phyloP scores from a whole-genome alignment of 306 rosid genomes.

The Canavalia ensiformis region DNA sequence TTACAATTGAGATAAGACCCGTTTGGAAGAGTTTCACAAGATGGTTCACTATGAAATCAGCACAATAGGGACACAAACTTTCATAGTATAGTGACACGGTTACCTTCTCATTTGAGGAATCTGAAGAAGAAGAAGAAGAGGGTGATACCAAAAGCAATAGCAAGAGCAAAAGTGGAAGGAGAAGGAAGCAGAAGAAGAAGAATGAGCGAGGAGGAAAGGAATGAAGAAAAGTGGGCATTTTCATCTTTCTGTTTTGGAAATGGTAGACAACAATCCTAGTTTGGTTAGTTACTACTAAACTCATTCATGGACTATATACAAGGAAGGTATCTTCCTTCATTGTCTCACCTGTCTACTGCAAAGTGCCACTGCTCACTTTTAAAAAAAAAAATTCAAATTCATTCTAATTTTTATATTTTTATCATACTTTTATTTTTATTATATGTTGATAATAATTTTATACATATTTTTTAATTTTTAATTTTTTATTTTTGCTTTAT shows the following conservation, averaged over 20 bases:
- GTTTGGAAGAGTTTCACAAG: slow-evolving; percentile 73
- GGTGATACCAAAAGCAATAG: slow-evolving; percentile 44
- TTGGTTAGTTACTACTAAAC: not conserved
- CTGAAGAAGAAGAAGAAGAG: slow-evolving; percentile 45
- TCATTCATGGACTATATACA: slow-evolving; percentile 15
- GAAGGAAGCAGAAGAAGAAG: slow-evolving; percentile 63
- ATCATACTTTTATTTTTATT: not conserved
- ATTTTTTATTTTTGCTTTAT: no score
- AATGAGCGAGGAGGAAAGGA: slow-evolving; percentile 71
- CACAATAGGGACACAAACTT: slow-evolving; percentile 85
- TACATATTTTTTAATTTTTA: no score
- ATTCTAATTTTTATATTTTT: not conserved
- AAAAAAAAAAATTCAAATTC: no score
- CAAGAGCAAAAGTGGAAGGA: slow-evolving; percentile 50
- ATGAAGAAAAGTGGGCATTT: slow-evolving; percentile 51
- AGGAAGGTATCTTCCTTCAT: slow-evolving; percentile 41
- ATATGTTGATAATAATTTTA: no score
- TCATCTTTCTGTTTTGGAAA: slow-evolving; percentile 43
- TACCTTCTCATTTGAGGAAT: slow-evolving; percentile 48
- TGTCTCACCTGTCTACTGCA: not conserved
- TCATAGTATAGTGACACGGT: slow-evolving; percentile 80
- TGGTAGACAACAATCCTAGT: not conserved
- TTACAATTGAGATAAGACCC: slow-evolving; percentile 70
- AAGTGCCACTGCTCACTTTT: slow-evolving; percentile 6
- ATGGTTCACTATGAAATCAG: slow-evolving; percentile 80